Conservation (phyloP, 192 early-diverging fungal species). For the Linderina pennispora region DNA sequence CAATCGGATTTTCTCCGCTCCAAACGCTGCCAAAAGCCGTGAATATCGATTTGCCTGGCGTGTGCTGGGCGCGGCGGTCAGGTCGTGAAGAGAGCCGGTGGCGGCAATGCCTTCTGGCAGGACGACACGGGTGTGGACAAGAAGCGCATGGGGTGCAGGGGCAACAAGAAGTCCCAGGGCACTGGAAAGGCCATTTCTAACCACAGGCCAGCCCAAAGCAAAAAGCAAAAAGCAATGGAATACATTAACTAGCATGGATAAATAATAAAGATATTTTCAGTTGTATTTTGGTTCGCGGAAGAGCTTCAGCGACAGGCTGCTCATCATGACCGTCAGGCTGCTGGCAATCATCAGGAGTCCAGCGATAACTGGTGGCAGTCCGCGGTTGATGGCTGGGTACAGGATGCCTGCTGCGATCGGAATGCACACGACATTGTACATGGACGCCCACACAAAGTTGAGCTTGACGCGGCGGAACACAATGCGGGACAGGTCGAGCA, state of each 20-base stretch:
- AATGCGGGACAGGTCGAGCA: conserved; percentile 68
- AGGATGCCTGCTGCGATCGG: conserved; percentile 87
- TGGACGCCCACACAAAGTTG: conserved; percentile 87
- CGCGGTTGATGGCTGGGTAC: conserved; percentile 53
- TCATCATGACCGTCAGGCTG: conserved; percentile 77
- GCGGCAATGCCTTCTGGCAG: conserved; percentile 79
- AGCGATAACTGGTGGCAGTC: conserved; percentile 71
- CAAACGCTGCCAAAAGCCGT: too few relatives aligned
- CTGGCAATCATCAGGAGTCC: conserved; percentile 88
- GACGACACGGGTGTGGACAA: conserved; percentile 79
- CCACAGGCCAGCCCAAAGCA: conserved; percentile 36
- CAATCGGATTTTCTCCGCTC: too few relatives aligned
- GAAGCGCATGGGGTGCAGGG: conserved; percentile 68
- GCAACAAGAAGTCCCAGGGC: conserved; percentile 56
- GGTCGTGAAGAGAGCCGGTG: conserved; percentile 47
- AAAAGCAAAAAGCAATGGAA: neutral
- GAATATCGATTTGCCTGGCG: too few relatives aligned
- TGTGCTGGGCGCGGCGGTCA: conserved; percentile 63
- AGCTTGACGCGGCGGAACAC: conserved; percentile 73
- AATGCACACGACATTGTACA: conserved; percentile 82
- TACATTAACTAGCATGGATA: neutral
- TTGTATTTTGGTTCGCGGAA: conserved; percentile 42
- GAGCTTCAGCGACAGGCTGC: conserved; percentile 64
- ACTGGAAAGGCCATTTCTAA: conserved; percentile 52
- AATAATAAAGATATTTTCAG: neutral